Evolutionary conservation across 441 rosid genomes (phyloP), one percentile per base, ranked within the genome.

Genomic region (Breynia disticha): DNA sequence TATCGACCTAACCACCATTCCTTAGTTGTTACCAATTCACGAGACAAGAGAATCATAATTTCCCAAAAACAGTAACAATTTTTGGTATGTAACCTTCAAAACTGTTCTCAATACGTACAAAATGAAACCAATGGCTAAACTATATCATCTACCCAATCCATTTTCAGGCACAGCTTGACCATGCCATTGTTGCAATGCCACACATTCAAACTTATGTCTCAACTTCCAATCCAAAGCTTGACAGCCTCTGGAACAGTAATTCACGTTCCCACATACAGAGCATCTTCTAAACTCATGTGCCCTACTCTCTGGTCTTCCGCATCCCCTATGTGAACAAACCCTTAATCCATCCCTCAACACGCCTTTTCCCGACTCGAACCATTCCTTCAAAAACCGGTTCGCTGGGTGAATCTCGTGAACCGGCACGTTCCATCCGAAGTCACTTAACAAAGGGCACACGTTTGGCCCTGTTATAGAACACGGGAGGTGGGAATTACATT

Each of bases 201-300:
- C 61, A 57, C 98, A 87, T 44, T 83, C 90, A 49, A 46, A 54
- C 79, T 81, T 83, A 63, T 90, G 98, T 21, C 78, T 79, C 16
- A 70, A 19, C 72, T 78, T 87, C 98, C 98, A 90, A 63, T 90
- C 98, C 16, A 77, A 71, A 47, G 96, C 96, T 52, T 87, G 98
- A 35, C 96, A 90, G 0, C 81, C 98, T n/a, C 96, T 73, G 0
- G 98, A 90, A 50, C 96, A 90, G 43, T 90, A 90, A 64, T 83
- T 85, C 20, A 85, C 98, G 8, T 46, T 64, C 28, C 96, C 86
- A 59, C 98, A 90, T 5, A 76, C 93, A 0, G 98, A 87, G 54
- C 98, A 87, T 50, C 90, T 64, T 61, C 96, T 67, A 41, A 84
- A 90, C 74, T 90, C 97, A 21, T 79, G 86, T 11, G 70, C 41